Percentiles rank a stretch among this genome's conserved stretches.
These are phyloP conservation scores for Thelonectria rubi DNA, from an alignment of 2,329 filamentous ascomycete genomes.

Conservation along the genomic window DNA sequence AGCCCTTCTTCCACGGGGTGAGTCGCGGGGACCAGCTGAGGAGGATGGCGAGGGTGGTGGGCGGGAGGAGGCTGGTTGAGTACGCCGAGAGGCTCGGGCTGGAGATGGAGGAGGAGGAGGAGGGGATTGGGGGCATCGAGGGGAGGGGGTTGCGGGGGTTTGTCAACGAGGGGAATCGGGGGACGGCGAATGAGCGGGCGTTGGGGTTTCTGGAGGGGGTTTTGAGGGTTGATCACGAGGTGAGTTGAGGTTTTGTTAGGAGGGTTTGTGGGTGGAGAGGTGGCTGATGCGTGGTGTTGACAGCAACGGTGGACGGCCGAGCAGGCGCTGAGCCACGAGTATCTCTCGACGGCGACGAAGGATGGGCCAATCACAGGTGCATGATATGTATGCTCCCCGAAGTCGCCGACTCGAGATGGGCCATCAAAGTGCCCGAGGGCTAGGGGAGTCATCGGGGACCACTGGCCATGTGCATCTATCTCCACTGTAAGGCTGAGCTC, in stretches of 20 bases:
- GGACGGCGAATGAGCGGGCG: slow-evolving; percentile 91
- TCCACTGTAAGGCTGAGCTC: background rate
- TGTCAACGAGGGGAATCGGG: slow-evolving; percentile 87
- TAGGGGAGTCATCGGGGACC: background rate
- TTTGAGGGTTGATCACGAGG: slow-evolving; percentile 93
- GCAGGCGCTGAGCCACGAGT: slow-evolving; percentile 11
- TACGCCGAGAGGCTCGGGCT: slow-evolving; percentile 99
- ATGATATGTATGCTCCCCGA: background rate
- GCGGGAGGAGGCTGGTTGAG: slow-evolving; percentile 94
- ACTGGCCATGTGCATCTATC: background rate
- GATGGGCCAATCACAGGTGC: background rate
- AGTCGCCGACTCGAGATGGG: background rate
- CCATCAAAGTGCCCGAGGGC: background rate
- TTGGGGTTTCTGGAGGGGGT: slow-evolving; percentile 97
- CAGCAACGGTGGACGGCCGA: slow-evolving; percentile 17
- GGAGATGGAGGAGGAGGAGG: slow-evolving; percentile 93
- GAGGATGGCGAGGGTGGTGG: slow-evolving; percentile 96
- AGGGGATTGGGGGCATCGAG: slow-evolving; percentile 91
- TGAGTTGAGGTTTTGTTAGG: slow-evolving; percentile 60
- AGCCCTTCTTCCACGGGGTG: slow-evolving; percentile 98
- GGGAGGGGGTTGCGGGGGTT: slow-evolving; percentile 97
- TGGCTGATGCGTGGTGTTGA: background rate
- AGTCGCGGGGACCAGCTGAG: slow-evolving; percentile 97
- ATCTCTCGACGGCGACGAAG: slow-evolving; percentile 36
- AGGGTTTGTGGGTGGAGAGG: fast-evolving